Percentiles rank a stretch among this genome's conserved stretches.
These are phyloP conservation scores for Periconia digitata DNA, from an alignment of 2,329 filamentous ascomycete species.

Conservation along the genomic window DNA sequence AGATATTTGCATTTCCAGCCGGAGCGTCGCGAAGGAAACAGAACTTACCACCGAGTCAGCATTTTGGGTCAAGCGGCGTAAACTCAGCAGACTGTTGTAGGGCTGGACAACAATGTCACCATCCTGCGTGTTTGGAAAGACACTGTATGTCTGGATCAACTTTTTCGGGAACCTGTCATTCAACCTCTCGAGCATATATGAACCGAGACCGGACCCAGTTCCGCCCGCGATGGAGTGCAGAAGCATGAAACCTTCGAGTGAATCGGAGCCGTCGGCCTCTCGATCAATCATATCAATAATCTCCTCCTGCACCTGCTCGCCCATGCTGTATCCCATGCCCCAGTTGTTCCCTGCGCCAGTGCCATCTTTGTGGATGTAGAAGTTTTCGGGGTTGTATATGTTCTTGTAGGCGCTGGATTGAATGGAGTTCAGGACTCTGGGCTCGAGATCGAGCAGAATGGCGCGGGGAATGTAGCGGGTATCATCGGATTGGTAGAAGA, in stretches of 20 bases:
- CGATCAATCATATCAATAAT: conserved; percentile 99
- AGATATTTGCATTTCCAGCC: neutral
- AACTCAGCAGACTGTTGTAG: conserved; percentile 93
- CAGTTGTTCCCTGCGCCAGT: conserved; percentile 96
- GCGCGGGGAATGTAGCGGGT: conserved; percentile 96
- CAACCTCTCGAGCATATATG: conserved; percentile 89
- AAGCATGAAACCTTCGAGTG: conserved; percentile 98
- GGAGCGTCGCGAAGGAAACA: neutral
- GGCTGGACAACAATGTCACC: conserved; percentile 95
- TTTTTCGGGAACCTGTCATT: conserved; percentile 99
- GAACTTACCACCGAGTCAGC: conserved; percentile 81
- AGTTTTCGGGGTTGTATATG: conserved; percentile 99
- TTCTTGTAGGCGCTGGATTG: conserved; percentile 94
- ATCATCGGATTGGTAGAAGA: conserved; percentile 98
- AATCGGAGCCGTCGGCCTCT: conserved; percentile 96
- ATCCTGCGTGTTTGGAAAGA: conserved; percentile 92
- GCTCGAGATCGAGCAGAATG: conserved; percentile 93
- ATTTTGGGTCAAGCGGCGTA: conserved; percentile 90
- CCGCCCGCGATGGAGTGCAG: conserved; percentile 97
- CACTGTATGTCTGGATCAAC: conserved; percentile 97
- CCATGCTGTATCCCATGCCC: conserved; percentile 93
- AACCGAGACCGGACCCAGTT: conserved; percentile 93
- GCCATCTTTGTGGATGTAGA: conserved; percentile 93
- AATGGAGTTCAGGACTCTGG: conserved; percentile 86
- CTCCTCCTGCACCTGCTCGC: conserved; percentile 89